Evolutionary conservation across 345 rosid genomes (phyloP).

Genomic region (Bretschneidera sinensis): DNA sequence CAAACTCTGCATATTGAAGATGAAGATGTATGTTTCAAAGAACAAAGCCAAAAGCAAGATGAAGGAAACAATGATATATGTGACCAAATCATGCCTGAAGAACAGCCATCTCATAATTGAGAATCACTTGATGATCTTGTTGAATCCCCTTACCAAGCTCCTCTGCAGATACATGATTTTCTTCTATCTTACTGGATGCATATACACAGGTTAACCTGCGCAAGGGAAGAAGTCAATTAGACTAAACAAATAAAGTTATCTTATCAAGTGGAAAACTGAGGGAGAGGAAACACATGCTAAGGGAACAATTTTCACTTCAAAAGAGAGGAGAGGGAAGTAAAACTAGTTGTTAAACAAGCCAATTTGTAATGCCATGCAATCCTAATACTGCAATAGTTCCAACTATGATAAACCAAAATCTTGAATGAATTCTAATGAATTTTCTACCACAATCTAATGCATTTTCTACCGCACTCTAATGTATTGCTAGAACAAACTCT

Average conservation of each 20-base stretch:
- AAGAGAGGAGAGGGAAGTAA: neutral
- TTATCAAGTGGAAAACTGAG: no score
- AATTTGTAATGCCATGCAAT: neutral
- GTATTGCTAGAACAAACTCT: neutral
- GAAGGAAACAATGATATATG: conserved; percentile 6
- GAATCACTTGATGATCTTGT: conserved; percentile 96
- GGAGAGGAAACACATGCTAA: neutral
- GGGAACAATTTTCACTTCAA: neutral
- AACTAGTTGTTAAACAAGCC: neutral
- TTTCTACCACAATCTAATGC: no score
- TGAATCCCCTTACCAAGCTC: conserved; percentile 98
- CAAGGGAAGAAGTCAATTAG: conserved; percentile 15
- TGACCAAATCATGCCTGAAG: conserved; percentile 64
- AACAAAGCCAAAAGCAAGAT: conserved; percentile 8
- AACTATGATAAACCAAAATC: no score
- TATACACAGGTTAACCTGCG: conserved; percentile 95
- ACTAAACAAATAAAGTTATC: conserved; percentile 18
- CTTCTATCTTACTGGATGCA: conserved; percentile 94
- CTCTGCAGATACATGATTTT: conserved; percentile 98
- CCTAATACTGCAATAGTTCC: no score
- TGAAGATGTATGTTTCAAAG: conserved; percentile 8
- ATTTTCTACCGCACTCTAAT: neutral
- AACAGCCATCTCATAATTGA: conserved; percentile 94
- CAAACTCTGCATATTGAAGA: conserved; percentile 65
- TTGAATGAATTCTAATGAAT: no score